These are phyloP conservation scores for Yamadazyma triangularis DNA, from an alignment of 1,139 yeast genomes.

Conservation along the genomic window DNA sequence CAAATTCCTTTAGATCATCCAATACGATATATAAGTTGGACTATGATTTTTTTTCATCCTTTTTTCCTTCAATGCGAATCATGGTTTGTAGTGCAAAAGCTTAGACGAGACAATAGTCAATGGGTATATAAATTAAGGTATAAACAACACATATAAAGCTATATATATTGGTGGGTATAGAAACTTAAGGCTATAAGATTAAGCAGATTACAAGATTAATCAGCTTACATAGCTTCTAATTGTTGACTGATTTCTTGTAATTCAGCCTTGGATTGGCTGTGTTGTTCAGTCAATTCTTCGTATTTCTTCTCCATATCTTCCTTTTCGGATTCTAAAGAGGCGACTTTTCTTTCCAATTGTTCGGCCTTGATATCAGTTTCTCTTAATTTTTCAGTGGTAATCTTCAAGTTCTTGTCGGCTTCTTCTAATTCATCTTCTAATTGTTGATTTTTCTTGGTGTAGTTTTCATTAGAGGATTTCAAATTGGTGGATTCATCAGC, in stretches of 20 bases:
- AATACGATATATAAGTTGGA: no score
- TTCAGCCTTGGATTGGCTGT: slow-evolving; percentile 81
- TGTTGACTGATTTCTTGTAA: slow-evolving; percentile 92
- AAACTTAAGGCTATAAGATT: no score
- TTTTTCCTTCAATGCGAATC: no score
- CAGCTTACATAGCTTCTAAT: slow-evolving; percentile 71
- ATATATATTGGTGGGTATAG: no score
- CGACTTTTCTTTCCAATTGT: slow-evolving; percentile 92
- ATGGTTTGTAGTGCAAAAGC: no score
- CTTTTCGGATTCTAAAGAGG: slow-evolving; percentile 88
- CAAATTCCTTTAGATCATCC: no score
- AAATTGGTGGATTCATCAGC: slow-evolving; percentile 92
- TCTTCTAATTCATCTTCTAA: slow-evolving; percentile 93
- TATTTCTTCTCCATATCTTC: slow-evolving; percentile 88
- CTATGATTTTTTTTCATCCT: no score
- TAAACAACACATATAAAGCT: no score
- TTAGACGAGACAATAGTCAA: no score
- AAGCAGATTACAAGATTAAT: no score
- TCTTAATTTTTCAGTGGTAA: slow-evolving; percentile 90
- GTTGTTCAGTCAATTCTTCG: slow-evolving; percentile 82
- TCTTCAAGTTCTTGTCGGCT: slow-evolving; percentile 87
- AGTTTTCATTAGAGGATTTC: slow-evolving; percentile 85
- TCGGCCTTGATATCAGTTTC: slow-evolving; percentile 96
- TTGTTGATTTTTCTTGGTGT: slow-evolving; percentile 85
- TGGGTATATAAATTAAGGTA: no score